phyloP scores from a whole-genome alignment of 352 stramenopile genomes.

The Phytopythium mirpurense region DNA sequence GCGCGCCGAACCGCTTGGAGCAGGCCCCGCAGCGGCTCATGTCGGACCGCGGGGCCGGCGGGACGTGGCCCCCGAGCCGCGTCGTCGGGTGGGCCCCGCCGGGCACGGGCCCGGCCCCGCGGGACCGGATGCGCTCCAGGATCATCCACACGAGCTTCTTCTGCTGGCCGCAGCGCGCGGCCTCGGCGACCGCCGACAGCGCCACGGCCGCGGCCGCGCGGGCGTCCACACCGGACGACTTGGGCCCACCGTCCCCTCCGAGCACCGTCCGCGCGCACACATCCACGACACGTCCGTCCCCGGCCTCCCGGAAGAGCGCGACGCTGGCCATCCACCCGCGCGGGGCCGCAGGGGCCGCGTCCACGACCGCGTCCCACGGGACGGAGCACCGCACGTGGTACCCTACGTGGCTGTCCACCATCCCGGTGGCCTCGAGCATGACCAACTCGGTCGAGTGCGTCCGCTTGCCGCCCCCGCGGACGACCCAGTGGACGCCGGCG shows the following conservation, averaged over 20 bases:
- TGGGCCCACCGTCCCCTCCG: conserved; percentile 22
- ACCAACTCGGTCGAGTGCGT: conserved; percentile 28
- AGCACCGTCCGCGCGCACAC: conserved; percentile 22
- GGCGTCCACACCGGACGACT: conserved; percentile 9
- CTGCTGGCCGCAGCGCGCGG: conserved; percentile 42
- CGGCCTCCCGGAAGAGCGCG: conserved; percentile 14
- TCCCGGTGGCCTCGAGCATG: conserved; percentile 21
- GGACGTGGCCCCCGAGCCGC: conserved; percentile 11
- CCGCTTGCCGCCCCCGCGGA: conserved; percentile 9
- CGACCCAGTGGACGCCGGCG: conserved; percentile 25
- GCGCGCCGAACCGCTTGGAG: conserved; percentile 26
- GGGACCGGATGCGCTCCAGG: conserved; percentile 5
- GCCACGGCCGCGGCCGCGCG: conserved; percentile 17
- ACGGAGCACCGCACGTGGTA: conserved; percentile 8
- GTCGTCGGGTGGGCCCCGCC: conserved; percentile 6
- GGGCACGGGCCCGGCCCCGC: neutral
- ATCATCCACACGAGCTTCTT: conserved; percentile 53
- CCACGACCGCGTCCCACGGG: conserved; percentile 8
- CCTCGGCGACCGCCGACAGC: conserved; percentile 20
- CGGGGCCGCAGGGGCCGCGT: conserved; percentile 5
- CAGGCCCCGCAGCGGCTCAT: conserved; percentile 28
- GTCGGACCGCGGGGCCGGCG: conserved; percentile 7
- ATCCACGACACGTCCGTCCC: conserved; percentile 7
- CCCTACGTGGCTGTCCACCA: conserved; percentile 2
- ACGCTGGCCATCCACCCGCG: conserved; percentile 24